These are phyloP conservation scores for Fusarium dlaminii DNA, from an alignment of 2,329 filamentous ascomycete genomes.

Conservation along the genomic window DNA sequence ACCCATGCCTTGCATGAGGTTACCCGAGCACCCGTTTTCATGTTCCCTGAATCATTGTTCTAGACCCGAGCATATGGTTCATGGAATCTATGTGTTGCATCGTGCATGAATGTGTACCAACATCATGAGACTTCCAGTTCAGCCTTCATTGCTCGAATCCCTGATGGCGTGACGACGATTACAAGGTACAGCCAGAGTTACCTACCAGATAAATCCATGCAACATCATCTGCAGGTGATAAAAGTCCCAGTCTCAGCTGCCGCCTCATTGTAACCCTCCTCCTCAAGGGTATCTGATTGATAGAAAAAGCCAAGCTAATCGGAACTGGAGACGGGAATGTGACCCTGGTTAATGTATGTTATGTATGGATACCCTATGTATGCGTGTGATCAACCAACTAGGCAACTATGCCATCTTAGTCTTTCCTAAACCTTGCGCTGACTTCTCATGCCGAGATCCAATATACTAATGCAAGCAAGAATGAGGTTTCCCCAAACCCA, in stretches of 20 bases:
- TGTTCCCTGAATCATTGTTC: background rate
- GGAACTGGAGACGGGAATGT: background rate
- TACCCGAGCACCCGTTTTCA: slow-evolving; percentile 20
- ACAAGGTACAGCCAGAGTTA: background rate
- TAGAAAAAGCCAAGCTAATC: background rate
- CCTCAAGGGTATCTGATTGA: background rate
- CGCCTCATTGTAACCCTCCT: background rate
- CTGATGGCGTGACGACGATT: background rate
- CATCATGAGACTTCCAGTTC: background rate
- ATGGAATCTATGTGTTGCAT: background rate
- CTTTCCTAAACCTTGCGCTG: background rate
- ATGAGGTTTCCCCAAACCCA: background rate
- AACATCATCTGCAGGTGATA: background rate
- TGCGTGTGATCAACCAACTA: background rate
- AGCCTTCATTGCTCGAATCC: slow-evolving; percentile 7
- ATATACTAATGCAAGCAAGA: background rate
- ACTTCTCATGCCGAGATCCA: background rate
- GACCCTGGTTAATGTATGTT: background rate
- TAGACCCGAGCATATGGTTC: background rate
- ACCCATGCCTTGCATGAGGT: background rate
- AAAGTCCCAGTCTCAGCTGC: background rate
- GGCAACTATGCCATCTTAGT: background rate
- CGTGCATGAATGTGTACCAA: slow-evolving; percentile 2
- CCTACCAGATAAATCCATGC: background rate
- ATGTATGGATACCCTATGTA: background rate